These are phyloP conservation scores for Ustilago vetiveriae DNA, from an alignment of 1,284 basidiomycete genomes.

Conservation along the genomic window DNA sequence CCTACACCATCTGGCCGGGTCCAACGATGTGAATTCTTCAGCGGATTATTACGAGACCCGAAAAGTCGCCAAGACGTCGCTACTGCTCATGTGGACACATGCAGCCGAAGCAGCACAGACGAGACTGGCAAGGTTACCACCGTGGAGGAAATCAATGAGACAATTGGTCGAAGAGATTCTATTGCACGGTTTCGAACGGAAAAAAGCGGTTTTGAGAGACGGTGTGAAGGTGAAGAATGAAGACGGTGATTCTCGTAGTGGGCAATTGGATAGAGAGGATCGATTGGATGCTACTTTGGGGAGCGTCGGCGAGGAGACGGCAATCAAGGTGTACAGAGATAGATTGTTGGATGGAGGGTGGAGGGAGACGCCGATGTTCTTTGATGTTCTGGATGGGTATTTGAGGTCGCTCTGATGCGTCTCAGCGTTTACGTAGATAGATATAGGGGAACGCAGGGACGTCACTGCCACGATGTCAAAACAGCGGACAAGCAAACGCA, in stretches of 20 bases:
- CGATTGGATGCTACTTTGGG: constrained; percentile 18
- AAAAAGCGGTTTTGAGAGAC: constrained; percentile 13
- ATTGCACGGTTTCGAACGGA: constrained; percentile 20
- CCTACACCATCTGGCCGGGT: constrained; percentile 11
- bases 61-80: constrained; percentile 16
- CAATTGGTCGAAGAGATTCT: constrained; percentile 34
- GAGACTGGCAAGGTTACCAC: constrained; percentile 13
- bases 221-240: constrained; percentile 28
- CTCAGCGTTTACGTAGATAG: neutral
- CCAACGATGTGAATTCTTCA: constrained; percentile 20
- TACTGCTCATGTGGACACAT: constrained; percentile 33
- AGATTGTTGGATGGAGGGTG: constrained; percentile 7
- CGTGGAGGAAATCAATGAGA: constrained; percentile 13
- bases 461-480: too few relatives aligned
- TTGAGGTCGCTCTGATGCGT: neutral
- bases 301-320: neutral
- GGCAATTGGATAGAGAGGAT: constrained; percentile 24
- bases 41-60: constrained; percentile 17
- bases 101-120: constrained; percentile 8
- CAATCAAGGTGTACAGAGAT: constrained; percentile 24
- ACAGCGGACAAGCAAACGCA: neutral
- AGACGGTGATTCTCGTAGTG: constrained; percentile 12
- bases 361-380: constrained; percentile 11
- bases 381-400: constrained; percentile 33
- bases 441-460: too few relatives aligned